These are phyloP conservation scores for Aegle marmelos DNA, from an alignment of 345 rosid genomes.

Conservation along the genomic window DNA sequence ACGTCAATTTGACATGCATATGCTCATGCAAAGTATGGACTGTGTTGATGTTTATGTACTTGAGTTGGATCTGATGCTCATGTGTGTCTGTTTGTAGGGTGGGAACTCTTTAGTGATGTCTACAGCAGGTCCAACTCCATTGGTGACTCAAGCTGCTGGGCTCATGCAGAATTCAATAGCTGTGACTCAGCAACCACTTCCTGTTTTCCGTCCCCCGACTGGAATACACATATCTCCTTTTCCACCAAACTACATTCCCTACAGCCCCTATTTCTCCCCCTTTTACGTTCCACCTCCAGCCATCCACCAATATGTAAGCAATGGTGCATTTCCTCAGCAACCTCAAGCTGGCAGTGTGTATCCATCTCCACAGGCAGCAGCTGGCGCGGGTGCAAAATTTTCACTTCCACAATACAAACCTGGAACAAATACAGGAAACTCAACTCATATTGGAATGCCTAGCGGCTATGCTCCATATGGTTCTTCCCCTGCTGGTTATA, in stretches of 20 bases:
- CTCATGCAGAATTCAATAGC: constrained; percentile 78
- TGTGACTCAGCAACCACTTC: constrained; percentile 76
- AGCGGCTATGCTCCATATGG: constrained; percentile 81
- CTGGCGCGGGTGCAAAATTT: constrained; percentile 71
- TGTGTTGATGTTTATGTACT: neutral
- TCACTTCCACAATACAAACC: constrained; percentile 80
- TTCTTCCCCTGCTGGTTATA: constrained; percentile 70
- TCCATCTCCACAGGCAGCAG: constrained; percentile 63
- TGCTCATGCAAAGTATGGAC: neutral
- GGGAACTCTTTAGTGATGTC: constrained; percentile 68
- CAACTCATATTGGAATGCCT: constrained; percentile 71
- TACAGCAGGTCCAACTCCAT: constrained; percentile 63
- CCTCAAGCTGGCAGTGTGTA: constrained; percentile 73
- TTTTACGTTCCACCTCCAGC: constrained; percentile 71
- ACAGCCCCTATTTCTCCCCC: constrained; percentile 74
- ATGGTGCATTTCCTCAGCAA: constrained; percentile 81
- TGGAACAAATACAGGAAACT: constrained; percentile 61
- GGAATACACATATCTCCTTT: constrained; percentile 81
- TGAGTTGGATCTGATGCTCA: constrained; percentile 21
- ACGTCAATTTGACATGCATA: neutral
- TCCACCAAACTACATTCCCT: constrained; percentile 82
- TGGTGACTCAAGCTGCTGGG: constrained; percentile 78
- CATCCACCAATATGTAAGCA: constrained; percentile 72
- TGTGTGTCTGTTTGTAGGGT: constrained; percentile 48
- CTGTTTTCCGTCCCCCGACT: constrained; percentile 82